Evolutionary conservation across 176 grass and related monocot species (phyloP), one percentile per base, ranked within the genome.

Genomic region (Neostapfia colusana): DNA sequence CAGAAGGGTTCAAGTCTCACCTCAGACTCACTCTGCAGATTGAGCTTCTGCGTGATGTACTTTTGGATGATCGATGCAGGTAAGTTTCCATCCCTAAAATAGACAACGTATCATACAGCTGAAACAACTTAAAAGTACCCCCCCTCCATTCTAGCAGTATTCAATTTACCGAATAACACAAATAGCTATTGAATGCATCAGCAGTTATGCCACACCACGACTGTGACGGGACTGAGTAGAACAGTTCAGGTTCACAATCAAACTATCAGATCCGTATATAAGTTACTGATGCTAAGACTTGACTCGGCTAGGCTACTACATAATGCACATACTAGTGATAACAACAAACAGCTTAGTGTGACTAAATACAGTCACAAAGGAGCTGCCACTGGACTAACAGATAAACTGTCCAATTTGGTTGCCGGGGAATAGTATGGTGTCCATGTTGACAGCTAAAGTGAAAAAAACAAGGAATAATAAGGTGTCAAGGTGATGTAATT

Each of bases 31-130:
- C 78, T 96, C 50, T 44, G 63, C 80, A 96, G 87, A 66, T 79
- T 76, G 62, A 96, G 93, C 74, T 96, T 96, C 82, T 85, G 85
- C 44, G 83, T 81, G 55, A 96, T 85, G 55, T 96, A 96, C 81
- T 87, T 92, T 70, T 83, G 87, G 81, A 96, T 92, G 70, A 81
- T 87, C 23, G 93, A 96, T 57, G 88, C 89, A 5, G 93, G 84
- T 53, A 96, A 63, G 43, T 82, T 90, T 58, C 87, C 93, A 87
- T 96, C 89, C 72, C 93, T 96, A 58, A 57, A 14, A 88, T 81
- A 76, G 83, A 77, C 28, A 81, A 67, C 15, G 3, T 45, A 54
- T 77, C 74, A 88, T 75, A 31, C 26, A 65, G 45, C 31, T 73
- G 62, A 37, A 39, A 75, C 38, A 83, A 48, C 64, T 40, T 58